A percentile compares a stretch with the other conserved stretches of the same genome.
phyloP scores from a whole-genome alignment of 495 filamentous ascomycete species.

The Pyrenula aspistea region DNA sequence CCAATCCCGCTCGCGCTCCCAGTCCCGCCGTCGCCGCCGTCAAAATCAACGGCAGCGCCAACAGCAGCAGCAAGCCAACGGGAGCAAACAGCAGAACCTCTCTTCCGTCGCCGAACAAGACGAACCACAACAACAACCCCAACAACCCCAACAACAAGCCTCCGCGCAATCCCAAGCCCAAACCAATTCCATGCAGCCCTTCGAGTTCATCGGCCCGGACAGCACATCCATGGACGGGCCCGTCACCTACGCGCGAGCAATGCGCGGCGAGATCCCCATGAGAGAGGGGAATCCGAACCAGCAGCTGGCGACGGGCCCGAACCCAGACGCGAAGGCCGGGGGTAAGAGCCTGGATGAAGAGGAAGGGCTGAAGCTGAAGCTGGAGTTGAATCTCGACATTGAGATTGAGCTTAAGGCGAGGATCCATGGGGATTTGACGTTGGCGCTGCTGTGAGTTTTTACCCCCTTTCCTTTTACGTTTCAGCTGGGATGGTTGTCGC shows the following conservation, averaged over 20 bases:
- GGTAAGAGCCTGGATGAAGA: constrained; percentile 26
- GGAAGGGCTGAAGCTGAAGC: constrained; percentile 52
- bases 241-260: constrained; percentile 29
- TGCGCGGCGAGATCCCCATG: constrained; percentile 32
- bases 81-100: not conserved
- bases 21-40: constrained; percentile 15
- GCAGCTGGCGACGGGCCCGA: constrained; percentile 9
- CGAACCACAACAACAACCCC: not conserved
- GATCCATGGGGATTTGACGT: constrained; percentile 78
- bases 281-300: constrained; percentile 25
- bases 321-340: constrained; percentile 6
- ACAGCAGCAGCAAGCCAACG: not conserved
- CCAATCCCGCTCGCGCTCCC: constrained; percentile 10
- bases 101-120: not conserved
- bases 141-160: too few relatives aligned
- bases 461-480: not conserved
- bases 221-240: constrained; percentile 35
- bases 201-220: not conserved
- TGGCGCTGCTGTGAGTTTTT: constrained; percentile 69
- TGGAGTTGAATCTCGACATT: constrained; percentile 81
- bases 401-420: constrained; percentile 81
- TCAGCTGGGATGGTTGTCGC: not conserved
- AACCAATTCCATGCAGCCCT: not conserved
- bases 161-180: not conserved
- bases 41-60: constrained; percentile 8